phyloP scores from a whole-genome alignment of 345 rosid genomes.

The Aquilaria malaccensis region DNA sequence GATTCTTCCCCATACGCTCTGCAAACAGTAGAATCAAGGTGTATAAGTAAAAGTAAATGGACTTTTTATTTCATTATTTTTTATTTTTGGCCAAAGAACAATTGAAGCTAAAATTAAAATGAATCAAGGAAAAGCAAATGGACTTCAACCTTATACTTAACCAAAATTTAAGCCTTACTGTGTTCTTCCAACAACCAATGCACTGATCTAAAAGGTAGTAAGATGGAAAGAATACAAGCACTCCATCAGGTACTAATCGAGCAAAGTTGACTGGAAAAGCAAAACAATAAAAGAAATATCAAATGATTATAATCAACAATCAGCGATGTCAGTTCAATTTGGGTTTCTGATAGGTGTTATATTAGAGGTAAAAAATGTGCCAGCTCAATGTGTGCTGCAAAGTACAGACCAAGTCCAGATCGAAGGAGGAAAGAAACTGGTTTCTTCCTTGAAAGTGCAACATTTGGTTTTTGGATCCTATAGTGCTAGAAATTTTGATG shows the following conservation, averaged over 20 bases:
- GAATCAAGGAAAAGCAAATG: not conserved
- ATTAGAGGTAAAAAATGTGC: too few species aligned
- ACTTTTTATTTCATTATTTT: not conserved
- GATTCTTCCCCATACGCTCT: conserved; percentile 95
- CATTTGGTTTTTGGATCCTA: too few species aligned
- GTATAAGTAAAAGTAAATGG: conserved; percentile 11
- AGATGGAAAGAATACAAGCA: conserved; percentile 91
- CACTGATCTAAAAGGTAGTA: conserved; percentile 88
- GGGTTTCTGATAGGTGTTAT: too few species aligned
- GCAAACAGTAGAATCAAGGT: conserved; percentile 18
- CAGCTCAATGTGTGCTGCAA: too few species aligned
- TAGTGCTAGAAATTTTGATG: too few species aligned
- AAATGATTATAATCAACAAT: conserved; percentile 1
- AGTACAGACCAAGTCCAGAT: too few species aligned
- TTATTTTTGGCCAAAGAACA: too few species aligned
- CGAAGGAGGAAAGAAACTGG: too few species aligned
- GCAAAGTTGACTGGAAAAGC: conserved; percentile 72
- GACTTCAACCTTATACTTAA: conserved; percentile 12
- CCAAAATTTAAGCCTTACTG: conserved; percentile 37
- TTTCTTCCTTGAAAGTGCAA: too few species aligned
- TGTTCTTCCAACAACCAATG: conserved; percentile 79
- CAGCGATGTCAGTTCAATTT: too few species aligned
- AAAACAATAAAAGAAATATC: conserved; percentile 13
- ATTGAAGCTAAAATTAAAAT: too few species aligned
- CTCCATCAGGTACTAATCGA: conserved; percentile 90